Base-by-base conservation (phyloP, 2,329 filamentous ascomycete genomes). In the Talaromyces sp. region DNA sequence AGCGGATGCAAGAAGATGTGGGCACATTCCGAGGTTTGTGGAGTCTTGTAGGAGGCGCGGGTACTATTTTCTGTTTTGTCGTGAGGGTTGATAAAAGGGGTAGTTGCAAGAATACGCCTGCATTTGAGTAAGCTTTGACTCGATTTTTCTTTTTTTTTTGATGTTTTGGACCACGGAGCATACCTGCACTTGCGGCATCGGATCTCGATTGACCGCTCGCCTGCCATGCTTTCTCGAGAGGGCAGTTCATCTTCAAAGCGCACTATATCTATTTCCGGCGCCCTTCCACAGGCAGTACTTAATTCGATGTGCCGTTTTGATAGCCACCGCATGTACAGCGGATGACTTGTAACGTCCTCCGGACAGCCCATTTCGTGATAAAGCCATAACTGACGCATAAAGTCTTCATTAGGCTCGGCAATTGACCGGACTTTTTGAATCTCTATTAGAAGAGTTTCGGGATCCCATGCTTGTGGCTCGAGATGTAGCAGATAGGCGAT, bases 1-100 rank as follows among this genome's bases (percentile, higher is more conserved):
- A 99, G 80, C 0, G 94, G 91, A 69, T 97, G 92, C 64, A 97
- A 77, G 75, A 97, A 97, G 72, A 92, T 85, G 74, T 97, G 93
- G 21, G 89, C 88, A 69, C 94, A 99, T 65, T 43, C 71, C 67
- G 29, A n/a, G 48, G 1, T 26, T 32, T 26, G 19, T 26, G 35
- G 35, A 10, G 32, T 19, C 17, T 41, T 58, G 38, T 56, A 26
- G 7, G 51, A 32, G 35, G 24, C 19, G 14, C 27, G 66, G 61
- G 41, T 63, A 60, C 61, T 61, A 60, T 61, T 61, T 62, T 67
- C 60, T 62, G 74, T 67, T 66, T 77, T 73, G 35, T 17, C 48
- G 74, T 95, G 91, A 1, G 83, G 76, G 52, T 88, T 75, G 57
- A 95, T 80, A 71, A 91, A 95, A 32, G 81, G 79, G 7, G 83